Conservation (phyloP, 108 stramenopile genomes). For the Chaetoceros tenuissimus region DNA sequence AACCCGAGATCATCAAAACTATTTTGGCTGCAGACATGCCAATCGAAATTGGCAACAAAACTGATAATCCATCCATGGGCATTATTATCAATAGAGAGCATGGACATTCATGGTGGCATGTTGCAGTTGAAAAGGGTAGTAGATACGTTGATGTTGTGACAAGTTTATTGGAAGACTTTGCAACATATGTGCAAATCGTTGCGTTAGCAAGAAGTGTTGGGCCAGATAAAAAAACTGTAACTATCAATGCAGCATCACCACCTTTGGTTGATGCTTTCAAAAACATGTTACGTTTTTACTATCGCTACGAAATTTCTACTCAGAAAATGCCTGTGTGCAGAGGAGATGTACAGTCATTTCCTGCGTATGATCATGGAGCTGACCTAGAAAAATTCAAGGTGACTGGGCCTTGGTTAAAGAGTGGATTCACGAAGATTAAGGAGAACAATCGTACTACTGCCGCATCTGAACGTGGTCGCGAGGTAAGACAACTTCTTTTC, state of each 20-base stretch:
- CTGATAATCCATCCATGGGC: not conserved
- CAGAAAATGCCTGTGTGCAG: not conserved
- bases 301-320: not conserved
- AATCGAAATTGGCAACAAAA: not conserved
- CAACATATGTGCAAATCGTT: not conserved
- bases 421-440: not conserved
- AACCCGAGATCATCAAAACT: not conserved
- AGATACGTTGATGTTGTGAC: not conserved
- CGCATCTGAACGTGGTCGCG: not conserved
- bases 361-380: not conserved
- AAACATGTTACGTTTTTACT: not conserved
- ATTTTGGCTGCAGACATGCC: not conserved
- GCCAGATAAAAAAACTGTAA: not conserved
- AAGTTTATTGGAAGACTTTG: not conserved
- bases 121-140: not conserved
- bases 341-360: not conserved
- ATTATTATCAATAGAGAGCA: not conserved
- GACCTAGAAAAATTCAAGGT: not conserved
- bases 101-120: not conserved
- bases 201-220: not conserved
- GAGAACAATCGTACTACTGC: not conserved
- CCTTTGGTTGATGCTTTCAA: not conserved
- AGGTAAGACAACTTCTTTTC: no score
- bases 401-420: not conserved
- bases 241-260: not conserved